Evolutionary conservation across 495 filamentous ascomycete species (phyloP), one percentile per base, ranked within the genome.

Genomic region (Hypoxylon cercidicola): DNA sequence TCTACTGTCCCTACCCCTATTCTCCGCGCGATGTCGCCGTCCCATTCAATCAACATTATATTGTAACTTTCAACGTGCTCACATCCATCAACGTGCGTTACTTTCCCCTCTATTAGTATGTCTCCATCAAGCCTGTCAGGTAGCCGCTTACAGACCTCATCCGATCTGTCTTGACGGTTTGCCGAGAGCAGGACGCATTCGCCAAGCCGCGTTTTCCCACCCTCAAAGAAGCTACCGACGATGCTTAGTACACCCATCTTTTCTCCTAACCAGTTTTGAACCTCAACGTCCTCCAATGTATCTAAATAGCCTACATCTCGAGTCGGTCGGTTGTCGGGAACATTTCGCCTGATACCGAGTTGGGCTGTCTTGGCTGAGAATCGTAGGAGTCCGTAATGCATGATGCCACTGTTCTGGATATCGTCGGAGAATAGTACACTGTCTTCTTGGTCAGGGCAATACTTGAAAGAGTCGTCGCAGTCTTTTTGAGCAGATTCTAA

Each of bases 41-140:
- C 11, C 45, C 45, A 25, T 32, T 32, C 13, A 4, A 48, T 15
- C 4, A 48, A 32, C 45, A 48, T 48, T 2, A 48, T 48, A 16
- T 48, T 25, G 15, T 48, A 48, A 48, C 15, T 28, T 28, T 48
- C 20, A 16, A 25, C 2, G 21, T 48, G 40, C 40, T 43, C 16
- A 43, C 40, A 43, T 43, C n/a, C 40, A 8, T 43, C 40, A 43
- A 43, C 40, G 15, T 43, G 40, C 12, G 16, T 16, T 18, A 43
- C 40, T 3, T 43, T 43, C 40, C 40, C 7, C 25, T 28, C 7
- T 3, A 3, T 28, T 7, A 28, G 3, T 3, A 28, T 7, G 3
- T 28, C 25, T 28, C 7, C 25, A 28, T 7, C 40, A 8, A 1
- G 6, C 10, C 16, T 16, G 5, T 4, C 40, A 18, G 3, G 3